These are phyloP conservation scores for Ophiostoma sp. DNA, from an alignment of 2,329 filamentous ascomycete genomes.

Conservation along the genomic window DNA sequence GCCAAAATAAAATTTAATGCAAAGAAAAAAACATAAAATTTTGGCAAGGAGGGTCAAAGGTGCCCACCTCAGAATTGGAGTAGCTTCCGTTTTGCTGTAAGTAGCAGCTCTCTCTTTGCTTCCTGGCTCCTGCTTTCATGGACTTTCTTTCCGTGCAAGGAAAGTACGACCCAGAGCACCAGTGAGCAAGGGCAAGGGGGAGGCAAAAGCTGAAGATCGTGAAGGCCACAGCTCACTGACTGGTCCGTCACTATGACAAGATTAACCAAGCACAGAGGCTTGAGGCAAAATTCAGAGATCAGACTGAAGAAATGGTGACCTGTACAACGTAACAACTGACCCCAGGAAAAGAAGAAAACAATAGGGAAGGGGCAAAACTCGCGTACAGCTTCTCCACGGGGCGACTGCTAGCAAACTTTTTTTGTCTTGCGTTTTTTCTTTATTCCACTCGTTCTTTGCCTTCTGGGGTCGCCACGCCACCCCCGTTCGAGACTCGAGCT, in stretches of 20 bases:
- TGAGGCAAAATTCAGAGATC: background rate
- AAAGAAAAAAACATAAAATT: background rate
- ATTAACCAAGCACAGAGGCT: background rate
- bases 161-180: background rate
- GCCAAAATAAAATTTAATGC: background rate
- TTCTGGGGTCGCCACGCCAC: slow-evolving; percentile 6
- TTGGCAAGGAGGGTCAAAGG: background rate
- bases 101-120: background rate
- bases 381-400: background rate
- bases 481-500: slow-evolving; percentile 4
- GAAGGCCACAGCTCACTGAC: background rate
- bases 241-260: background rate
- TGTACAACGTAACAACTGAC: background rate
- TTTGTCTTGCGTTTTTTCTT: background rate
- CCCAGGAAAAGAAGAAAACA: background rate
- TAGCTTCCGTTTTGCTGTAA: background rate
- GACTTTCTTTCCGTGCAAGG: background rate
- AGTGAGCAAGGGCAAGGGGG: background rate
- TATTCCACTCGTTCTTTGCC: background rate
- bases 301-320: background rate
- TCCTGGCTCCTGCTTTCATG: background rate
- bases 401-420: background rate
- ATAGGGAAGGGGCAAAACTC: background rate
- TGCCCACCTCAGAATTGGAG: background rate
- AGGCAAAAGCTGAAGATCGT: background rate